Conservation (phyloP, 331 rosid species). For the Spiraea crenata region DNA sequence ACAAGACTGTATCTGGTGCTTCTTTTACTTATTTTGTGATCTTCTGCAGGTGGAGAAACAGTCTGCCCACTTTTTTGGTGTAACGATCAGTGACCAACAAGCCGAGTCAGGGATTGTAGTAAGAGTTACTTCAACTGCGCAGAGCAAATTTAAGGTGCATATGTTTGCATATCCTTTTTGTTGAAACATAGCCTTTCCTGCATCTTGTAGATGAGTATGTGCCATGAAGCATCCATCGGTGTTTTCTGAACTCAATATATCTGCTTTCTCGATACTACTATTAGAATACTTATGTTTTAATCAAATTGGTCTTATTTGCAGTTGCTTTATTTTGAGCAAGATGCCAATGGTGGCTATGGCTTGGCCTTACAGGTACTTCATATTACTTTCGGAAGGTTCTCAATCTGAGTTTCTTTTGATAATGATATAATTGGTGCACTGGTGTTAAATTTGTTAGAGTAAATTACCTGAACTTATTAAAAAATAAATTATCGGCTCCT, state of each 20-base stretch:
- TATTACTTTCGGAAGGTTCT: constrained; percentile 20
- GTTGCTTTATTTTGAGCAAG: constrained; percentile 98
- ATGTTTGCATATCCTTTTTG: not conserved
- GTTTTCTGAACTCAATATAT: constrained; percentile 2
- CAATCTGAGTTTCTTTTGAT: not conserved
- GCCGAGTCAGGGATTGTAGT: constrained; percentile 84
- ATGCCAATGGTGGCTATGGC: constrained; percentile 75
- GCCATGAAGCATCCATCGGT: not conserved
- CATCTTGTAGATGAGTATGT: not conserved
- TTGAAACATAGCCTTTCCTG: not conserved
- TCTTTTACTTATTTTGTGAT: constrained; percentile 32
- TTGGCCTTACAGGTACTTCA: constrained; percentile 86
- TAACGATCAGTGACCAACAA: constrained; percentile 83
- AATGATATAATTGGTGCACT: not conserved
- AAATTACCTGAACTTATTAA: not conserved
- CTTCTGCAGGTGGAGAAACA: constrained; percentile 91
- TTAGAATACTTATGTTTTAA: constrained; percentile 22
- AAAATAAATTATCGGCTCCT: not conserved
- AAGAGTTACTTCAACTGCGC: constrained; percentile 88
- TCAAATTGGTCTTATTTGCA: constrained; percentile 37
- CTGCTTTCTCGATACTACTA: constrained; percentile 21
- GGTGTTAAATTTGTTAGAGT: not conserved
- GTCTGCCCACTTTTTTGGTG: constrained; percentile 94
- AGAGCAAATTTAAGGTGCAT: constrained; percentile 92
- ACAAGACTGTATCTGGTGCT: constrained; percentile 19